These are phyloP conservation scores for Coemansia sp. DNA, from an alignment of 192 early-diverging fungal genomes.

Conservation along the genomic window DNA sequence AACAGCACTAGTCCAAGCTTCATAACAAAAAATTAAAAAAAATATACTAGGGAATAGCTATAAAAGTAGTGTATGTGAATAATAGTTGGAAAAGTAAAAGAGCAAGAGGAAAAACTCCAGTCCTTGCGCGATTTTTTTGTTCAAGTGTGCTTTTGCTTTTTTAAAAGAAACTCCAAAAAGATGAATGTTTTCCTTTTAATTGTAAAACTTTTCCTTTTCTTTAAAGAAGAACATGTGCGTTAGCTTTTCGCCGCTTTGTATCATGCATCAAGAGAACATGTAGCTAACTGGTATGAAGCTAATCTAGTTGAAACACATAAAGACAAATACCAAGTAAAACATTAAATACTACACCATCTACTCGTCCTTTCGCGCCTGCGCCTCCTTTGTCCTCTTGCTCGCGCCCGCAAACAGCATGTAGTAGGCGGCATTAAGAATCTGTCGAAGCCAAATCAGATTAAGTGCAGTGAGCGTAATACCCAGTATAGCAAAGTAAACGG, in stretches of 20 bases:
- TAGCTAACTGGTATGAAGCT: neutral
- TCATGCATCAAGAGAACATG: neutral
- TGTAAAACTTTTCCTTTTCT: neutral
- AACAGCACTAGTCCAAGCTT: neutral
- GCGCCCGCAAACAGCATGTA: slow-evolving; percentile 21
- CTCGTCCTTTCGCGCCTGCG: neutral
- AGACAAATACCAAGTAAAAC: neutral
- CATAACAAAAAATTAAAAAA: neutral
- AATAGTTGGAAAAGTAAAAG: neutral
- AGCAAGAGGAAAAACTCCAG: neutral
- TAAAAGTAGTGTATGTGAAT: neutral
- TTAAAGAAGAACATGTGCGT: neutral
- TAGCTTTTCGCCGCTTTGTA: neutral
- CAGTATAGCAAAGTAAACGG: slow-evolving; percentile 37
- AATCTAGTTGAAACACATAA: neutral
- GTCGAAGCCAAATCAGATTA: slow-evolving; percentile 48
- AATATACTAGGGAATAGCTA: neutral
- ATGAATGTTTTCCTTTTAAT: neutral
- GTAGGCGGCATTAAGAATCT: slow-evolving; percentile 36
- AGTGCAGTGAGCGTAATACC: slow-evolving; percentile 39
- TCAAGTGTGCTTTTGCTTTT: neutral
- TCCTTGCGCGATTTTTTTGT: neutral
- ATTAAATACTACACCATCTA: neutral
- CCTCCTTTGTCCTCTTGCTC: neutral
- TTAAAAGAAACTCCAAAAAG: neutral